Conservation (phyloP, 192 early-diverging fungal genomes). For the Gonapodya sp. region DNA sequence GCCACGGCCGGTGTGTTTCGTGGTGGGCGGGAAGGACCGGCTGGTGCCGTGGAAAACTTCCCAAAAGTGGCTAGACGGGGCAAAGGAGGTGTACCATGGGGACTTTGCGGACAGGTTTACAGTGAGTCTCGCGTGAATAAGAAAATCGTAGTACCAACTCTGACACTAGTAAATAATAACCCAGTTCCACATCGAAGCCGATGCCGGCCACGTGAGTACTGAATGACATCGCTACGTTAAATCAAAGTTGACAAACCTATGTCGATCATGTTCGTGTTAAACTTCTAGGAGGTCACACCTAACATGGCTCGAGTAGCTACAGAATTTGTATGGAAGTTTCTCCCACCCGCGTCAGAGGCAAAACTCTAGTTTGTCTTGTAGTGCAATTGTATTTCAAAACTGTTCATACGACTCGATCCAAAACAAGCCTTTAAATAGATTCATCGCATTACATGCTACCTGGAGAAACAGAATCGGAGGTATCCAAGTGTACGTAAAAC, state of each 20-base stretch:
- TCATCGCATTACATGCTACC: too few relatives aligned
- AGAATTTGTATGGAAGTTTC: background rate
- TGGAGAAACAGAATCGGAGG: too few relatives aligned
- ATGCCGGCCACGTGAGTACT: background rate
- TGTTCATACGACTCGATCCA: too few relatives aligned
- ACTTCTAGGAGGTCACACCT: background rate
- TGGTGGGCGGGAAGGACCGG: slow-evolving; percentile 1
- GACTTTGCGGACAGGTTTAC: background rate
- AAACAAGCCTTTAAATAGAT: too few relatives aligned
- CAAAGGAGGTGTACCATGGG: background rate
- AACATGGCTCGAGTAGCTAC: background rate
- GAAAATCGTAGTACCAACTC: background rate
- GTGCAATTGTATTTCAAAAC: too few relatives aligned
- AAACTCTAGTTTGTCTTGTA: too few relatives aligned
- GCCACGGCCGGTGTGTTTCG: background rate
- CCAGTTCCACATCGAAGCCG: background rate
- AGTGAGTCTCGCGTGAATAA: background rate
- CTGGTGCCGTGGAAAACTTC: background rate
- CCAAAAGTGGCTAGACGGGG: background rate
- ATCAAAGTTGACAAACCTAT: background rate
- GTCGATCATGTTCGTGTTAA: background rate
- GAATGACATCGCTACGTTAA: too few relatives aligned
- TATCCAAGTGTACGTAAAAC: too few relatives aligned
- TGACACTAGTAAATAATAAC: background rate
- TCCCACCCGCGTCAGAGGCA: too few relatives aligned